Base-by-base conservation (phyloP, 2,329 filamentous ascomycete genomes). In the Mollisiaceae sp. region DNA sequence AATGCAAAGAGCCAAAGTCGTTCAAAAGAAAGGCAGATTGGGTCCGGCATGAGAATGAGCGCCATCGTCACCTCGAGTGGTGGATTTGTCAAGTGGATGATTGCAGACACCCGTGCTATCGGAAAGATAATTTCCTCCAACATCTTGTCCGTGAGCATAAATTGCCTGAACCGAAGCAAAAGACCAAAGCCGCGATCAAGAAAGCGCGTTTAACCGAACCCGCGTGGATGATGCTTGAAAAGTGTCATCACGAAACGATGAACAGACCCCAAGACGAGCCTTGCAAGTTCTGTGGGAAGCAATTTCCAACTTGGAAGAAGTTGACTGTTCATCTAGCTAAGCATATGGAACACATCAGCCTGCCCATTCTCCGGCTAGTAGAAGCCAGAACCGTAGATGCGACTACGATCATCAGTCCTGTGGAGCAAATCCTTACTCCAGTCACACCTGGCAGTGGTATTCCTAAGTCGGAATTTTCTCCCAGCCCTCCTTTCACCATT, bases 11-110 rank as follows among this genome's bases (percentile, higher is more conserved):
- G 57, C 89, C 91, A 20, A 97, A 96, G 78, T 93, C 92, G 41
- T 97, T 97, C 82, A 97, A 97, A 79, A 87, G 93, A 57, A 97
- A 97, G 78, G 94, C 94, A 15, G 94, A 97, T 76, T 97, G 94
- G 94, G 93, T 97, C 24, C 87, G 94, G 36, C 94, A 97, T 74
- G 94, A 97, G 76, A 97, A 94, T 71, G 94, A 97, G 78, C 89
- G 91, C 32, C 94, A 97, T 76, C 87, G 94, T 27, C 92, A 96
- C 69, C 81, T 97, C 2, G 93, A 97, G 74, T 95, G 92, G 89
- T 97, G 93, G 93, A 89, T 85, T 6, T 97, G 94, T 75, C 88
- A 91, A 67, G 86, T 93, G 22, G 85, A 89, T 4, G 93, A 94
- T 69, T 97, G 94, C 77, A 84, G 82, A 9, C 94, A 97, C 75